Evolutionary conservation across 345 rosid species (phyloP), one percentile per base, ranked within the genome.

Genomic region (Bruguiera gymnorhiza): DNA sequence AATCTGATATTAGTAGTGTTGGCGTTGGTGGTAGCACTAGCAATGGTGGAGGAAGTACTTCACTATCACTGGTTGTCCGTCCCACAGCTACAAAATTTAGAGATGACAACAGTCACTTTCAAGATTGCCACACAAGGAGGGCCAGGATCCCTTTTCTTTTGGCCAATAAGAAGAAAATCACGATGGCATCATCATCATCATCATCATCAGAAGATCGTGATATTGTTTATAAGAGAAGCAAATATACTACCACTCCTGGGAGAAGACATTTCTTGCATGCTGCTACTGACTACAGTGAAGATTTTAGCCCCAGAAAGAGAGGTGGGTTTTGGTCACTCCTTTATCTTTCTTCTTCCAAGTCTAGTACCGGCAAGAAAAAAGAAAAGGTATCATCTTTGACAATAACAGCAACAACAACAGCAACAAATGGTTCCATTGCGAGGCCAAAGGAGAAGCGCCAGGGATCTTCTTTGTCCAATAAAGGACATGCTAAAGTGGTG

Each of bases 311-410:
- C 1, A 86, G 89, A 52, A 92, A 83, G 69, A 75, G 88, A 66
- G 74, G 79, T 23, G 87, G 97, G 74, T 86, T 95, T 71, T 95
- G 99, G 99, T 90, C 99, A 1, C 90, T 92, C 71, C 79, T 95
- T 6, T 78, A 84, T 73, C 89, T 60, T 24, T 77, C 87, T 62
- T 79, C 89, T 50, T 80, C 86, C 8, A 86, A 81, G 66, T 73
- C 85, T 9, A 61, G 37, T 53, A 48, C 54, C 52, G 50, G 69
- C 26, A 84, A 72, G 70, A 83, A 74, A 79, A 71, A 69, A 16
- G 86, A 81, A 31, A 80, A 70, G 29, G 24, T 36, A 26, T 53
- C 72, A 21, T 67, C 79, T 30, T 29, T 76, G 60, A 16, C 63
- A 32, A 29, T 76, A 8, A 26, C 62, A 32, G 8, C 75, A 19